phyloP scores from a whole-genome alignment of 148 eudicot genomes.

The Drosera capensis region DNA sequence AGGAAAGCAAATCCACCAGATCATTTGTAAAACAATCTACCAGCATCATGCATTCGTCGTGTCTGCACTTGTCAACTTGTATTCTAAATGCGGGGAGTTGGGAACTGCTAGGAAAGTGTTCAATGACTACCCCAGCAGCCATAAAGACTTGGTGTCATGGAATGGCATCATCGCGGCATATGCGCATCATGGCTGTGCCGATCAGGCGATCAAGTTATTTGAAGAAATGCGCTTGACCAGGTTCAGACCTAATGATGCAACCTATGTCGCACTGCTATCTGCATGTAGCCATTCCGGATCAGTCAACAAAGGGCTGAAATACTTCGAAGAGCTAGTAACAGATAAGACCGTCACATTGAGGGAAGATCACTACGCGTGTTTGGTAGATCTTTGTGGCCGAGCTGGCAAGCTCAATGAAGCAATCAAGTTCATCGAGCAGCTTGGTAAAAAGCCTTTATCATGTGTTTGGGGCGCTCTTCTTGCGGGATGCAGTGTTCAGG shows the following conservation, averaged over 20 bases:
- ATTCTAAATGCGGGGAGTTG: conserved; percentile 23
- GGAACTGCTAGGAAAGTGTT: conserved; percentile 14
- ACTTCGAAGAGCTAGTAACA: conserved; percentile 12
- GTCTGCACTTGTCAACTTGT: conserved; percentile 23
- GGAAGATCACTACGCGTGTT: conserved; percentile 20
- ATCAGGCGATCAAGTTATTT: conserved; percentile 16
- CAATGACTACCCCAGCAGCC: conserved; percentile 9
- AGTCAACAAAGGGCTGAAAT: conserved; percentile 18
- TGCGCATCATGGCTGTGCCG: conserved; percentile 23
- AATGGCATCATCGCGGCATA: conserved; percentile 23
- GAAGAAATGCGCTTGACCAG: conserved; percentile 15
- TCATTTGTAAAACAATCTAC: conserved; percentile 18
- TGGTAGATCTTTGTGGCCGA: conserved; percentile 26
- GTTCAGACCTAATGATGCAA: conserved; percentile 19
- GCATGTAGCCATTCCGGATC: conserved; percentile 32
- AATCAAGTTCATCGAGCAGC: conserved; percentile 11
- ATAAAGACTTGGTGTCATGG: conserved; percentile 22
- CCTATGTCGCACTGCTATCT: conserved; percentile 22
- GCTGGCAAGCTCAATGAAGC: conserved; percentile 29
- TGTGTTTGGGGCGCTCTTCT: conserved; percentile 13
- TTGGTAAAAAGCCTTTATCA: conserved; percentile 6
- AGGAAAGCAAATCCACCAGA: conserved; percentile 25
- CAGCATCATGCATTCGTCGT: conserved; percentile 13
- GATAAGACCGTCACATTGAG: conserved; percentile 13
- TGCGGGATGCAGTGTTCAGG: conserved; percentile 10